These are phyloP conservation scores for Phialophora tarda DNA, from an alignment of 2,329 filamentous ascomycete species.

Conservation along the genomic window DNA sequence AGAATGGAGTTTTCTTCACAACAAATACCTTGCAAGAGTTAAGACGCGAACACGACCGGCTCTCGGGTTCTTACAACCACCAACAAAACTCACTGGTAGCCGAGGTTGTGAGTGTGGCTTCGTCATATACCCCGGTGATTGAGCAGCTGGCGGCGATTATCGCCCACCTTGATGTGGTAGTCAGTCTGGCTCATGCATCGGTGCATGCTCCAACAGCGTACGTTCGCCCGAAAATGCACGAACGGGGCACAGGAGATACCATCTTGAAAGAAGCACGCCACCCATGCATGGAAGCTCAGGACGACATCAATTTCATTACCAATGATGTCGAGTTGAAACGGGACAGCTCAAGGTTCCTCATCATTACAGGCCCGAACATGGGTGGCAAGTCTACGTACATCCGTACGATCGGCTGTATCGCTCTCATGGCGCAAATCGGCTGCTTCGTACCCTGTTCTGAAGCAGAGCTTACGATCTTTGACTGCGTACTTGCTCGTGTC, in stretches of 20 bases:
- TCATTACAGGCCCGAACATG: conserved; percentile 99
- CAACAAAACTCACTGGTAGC: conserved; percentile 89
- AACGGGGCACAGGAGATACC: conserved; percentile 84
- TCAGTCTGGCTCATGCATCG: conserved; percentile 89
- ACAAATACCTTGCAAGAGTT: conserved; percentile 79
- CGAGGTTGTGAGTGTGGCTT: conserved; percentile 90
- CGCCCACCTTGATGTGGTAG: conserved; percentile 92
- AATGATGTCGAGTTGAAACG: conserved; percentile 87
- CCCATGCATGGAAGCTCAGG: conserved; percentile 98
- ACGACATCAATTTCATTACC: conserved; percentile 97
- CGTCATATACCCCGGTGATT: conserved; percentile 91
- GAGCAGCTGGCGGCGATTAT: conserved; percentile 87
- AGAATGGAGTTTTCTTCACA: conserved; percentile 98
- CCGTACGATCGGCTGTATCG: conserved; percentile 93
- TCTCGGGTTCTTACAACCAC: conserved; percentile 92
- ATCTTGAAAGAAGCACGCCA: conserved; percentile 91
- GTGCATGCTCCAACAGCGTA: conserved; percentile 93
- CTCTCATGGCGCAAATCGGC: conserved; percentile 94
- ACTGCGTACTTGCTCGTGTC: conserved; percentile 93
- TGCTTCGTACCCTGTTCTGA: conserved; percentile 93
- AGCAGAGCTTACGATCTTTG: conserved; percentile 93
- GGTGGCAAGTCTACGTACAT: conserved; percentile 99
- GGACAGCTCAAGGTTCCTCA: conserved; percentile 83
- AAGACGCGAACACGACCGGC: conserved; percentile 89
- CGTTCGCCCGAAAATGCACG: conserved; percentile 86